Evolutionary conservation across 352 stramenopile species (phyloP).

Genomic region (Phytophthora rubi): DNA sequence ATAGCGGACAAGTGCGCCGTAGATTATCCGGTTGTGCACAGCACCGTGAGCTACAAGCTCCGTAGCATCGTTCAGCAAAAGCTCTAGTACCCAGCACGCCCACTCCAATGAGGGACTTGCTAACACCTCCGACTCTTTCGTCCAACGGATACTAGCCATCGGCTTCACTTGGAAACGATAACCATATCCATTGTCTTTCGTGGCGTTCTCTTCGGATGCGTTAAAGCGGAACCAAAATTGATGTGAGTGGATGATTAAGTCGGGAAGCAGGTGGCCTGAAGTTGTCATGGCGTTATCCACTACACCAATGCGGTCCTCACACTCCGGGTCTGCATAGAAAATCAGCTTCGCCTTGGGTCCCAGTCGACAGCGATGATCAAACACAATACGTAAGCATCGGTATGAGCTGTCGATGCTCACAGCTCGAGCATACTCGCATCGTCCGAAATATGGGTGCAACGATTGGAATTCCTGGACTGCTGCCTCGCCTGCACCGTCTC

Average conservation of each 20-base stretch:
- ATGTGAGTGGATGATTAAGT: conserved; percentile 75
- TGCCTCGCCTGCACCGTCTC: conserved; percentile 46
- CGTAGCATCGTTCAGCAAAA: conserved; percentile 78
- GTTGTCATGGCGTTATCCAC: conserved; percentile 57
- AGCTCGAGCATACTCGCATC: conserved; percentile 76
- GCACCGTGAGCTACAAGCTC: conserved; percentile 68
- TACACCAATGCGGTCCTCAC: conserved; percentile 55
- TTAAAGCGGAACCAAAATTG: conserved; percentile 88
- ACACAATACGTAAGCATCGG: conserved; percentile 77
- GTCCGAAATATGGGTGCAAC: conserved; percentile 86
- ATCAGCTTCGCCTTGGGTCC: conserved; percentile 71
- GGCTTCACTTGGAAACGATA: conserved; percentile 87
- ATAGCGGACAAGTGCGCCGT: conserved; percentile 81
- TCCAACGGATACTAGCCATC: conserved; percentile 81
- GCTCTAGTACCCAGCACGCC: conserved; percentile 86
- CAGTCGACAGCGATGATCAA: conserved; percentile 81
- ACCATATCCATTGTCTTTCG: conserved; percentile 74
- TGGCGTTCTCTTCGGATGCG: conserved; percentile 65
- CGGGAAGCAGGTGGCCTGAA: conserved; percentile 48
- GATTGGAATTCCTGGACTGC: conserved; percentile 73
- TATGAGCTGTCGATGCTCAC: conserved; percentile 59
- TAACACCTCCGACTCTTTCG: conserved; percentile 81
- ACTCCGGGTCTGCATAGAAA: conserved; percentile 79
- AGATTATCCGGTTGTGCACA: conserved; percentile 86
- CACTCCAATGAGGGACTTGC: conserved; percentile 81